These are phyloP conservation scores for Xylariales sp. DNA, from an alignment of 2,329 filamentous ascomycete genomes.

Conservation along the genomic window DNA sequence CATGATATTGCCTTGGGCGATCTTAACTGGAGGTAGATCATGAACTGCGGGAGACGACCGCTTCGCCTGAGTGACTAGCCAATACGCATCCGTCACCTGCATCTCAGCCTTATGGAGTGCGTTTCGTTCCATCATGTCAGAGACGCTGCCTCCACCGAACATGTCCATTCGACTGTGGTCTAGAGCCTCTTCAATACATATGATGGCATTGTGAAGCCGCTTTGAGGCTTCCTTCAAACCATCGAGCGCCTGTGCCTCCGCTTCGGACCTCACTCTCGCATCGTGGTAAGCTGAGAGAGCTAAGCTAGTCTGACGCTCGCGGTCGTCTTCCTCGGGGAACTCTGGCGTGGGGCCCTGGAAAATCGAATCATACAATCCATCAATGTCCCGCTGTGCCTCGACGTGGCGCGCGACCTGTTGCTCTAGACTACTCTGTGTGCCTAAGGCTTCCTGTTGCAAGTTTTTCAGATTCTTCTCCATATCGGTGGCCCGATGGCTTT, in stretches of 20 bases:
- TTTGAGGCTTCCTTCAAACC: constrained; percentile 35
- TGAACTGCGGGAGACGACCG: constrained; percentile 33
- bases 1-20: constrained; percentile 42
- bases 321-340: constrained; percentile 48
- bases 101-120: constrained; percentile 44
- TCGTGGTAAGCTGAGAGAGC: constrained; percentile 34
- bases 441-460: constrained; percentile 36
- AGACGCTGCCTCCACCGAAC: constrained; percentile 43
- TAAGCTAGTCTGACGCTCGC: constrained; percentile 32
- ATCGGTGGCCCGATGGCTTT: constrained; percentile 40
- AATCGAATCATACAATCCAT: constrained; percentile 47
- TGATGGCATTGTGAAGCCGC: constrained; percentile 30
- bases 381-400: constrained; percentile 40
- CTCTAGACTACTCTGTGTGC: constrained; percentile 32
- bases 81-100: constrained; percentile 34
- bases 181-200: constrained; percentile 37
- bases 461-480: constrained; percentile 33
- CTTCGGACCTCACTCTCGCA: constrained; percentile 29
- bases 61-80: constrained; percentile 35
- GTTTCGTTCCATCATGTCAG: constrained; percentile 50
- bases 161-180: constrained; percentile 39
- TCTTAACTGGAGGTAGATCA: constrained; percentile 34
- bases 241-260: constrained; percentile 35
- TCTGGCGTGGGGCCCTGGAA: constrained; percentile 49
- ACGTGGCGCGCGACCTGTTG: constrained; percentile 29